Base-by-base conservation (phyloP, 371 early-diverging fungal species). In the Haplosporangium sp. region DNA sequence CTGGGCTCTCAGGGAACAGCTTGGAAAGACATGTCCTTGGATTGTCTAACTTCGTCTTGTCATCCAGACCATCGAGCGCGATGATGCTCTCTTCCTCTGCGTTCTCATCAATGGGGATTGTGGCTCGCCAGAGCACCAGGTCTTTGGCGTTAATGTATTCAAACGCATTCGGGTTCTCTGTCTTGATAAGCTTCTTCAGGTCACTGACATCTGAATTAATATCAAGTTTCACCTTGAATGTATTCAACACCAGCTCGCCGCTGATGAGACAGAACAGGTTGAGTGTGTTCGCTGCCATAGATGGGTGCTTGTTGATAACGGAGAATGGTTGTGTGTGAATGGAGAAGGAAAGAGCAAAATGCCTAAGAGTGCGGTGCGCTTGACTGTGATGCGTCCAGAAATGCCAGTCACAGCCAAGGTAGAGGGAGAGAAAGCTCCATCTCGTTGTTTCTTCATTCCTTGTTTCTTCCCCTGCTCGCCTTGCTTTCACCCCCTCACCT, bases 11-110 rank as follows among this genome's bases (percentile, higher is more conserved):
- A 14, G 50, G 50, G 62, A 62, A 62, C 23, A 57, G 59, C 58
- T 62, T 66, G 59, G 59, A 66, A 14, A 65, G 48, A 41, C 62
- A 55, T 5, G 63, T 63, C 20, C 42, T 37, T 29, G 43, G 55
- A 40, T 56, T 46, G 57, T 4, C 29, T 1, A 47, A 50, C 46
- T 57, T 64, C 43, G 38, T 64, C 56, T 48, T 64, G 0, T 55
- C 56, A 12, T 37, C 18, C 16, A 23, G 1, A 36, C 13, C 29
- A 18, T 56, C 12, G 56, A 64, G 64, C 29, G 29, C 4, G 18
- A 55, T 10, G 47, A 63, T 29, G 1, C 29, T 29, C 29, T 29
- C 29, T 29, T 29, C 29, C 29, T 29, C 29, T 29, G 29, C 29
- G 29, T 29, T 29, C 29, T 29, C 29, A 4, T 29, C 29, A 29